Evolutionary conservation across 2,329 filamentous ascomycete species (phyloP).

Genomic region (Fusarium pseudocircinatum): DNA sequence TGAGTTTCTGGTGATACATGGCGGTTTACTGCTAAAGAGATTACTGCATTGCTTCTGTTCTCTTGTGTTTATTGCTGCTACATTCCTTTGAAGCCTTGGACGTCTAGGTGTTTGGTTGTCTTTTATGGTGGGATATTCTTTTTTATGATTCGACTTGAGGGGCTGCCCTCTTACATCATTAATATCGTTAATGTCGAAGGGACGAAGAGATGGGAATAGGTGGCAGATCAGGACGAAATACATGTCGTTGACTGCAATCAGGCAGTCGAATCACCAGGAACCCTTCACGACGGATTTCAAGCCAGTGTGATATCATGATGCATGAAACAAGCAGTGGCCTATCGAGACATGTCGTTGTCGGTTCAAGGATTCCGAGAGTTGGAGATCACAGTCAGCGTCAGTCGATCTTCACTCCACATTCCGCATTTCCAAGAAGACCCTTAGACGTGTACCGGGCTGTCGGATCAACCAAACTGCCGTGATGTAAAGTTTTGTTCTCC

Average conservation of each 20-base stretch:
- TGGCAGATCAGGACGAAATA: slow-evolving; percentile 20
- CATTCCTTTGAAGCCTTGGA: slow-evolving; percentile 41
- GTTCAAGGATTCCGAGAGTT: background rate
- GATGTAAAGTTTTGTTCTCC: background rate
- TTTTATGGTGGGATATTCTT: slow-evolving; percentile 33
- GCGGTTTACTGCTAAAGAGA: background rate
- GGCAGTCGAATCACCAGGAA: slow-evolving; percentile 17
- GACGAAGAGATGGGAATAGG: background rate
- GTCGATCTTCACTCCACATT: slow-evolving; percentile 29
- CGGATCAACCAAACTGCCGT: slow-evolving; percentile 27
- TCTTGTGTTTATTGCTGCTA: slow-evolving; percentile 32
- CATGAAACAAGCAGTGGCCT: background rate
- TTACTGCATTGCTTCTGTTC: slow-evolving; percentile 27
- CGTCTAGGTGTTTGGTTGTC: slow-evolving; percentile 41
- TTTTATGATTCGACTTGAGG: slow-evolving; percentile 22
- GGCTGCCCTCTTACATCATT: slow-evolving; percentile 22
- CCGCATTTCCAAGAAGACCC: background rate
- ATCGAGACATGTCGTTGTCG: background rate
- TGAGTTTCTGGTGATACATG: slow-evolving; percentile 26
- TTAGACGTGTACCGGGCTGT: background rate
- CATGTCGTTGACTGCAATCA: slow-evolving; percentile 16
- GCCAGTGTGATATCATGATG: background rate
- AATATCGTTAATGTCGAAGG: slow-evolving; percentile 35
- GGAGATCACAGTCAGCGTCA: background rate
- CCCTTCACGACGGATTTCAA: background rate